Evolutionary conservation across 192 early-diverging fungal species (phyloP), one percentile per base, ranked within the genome.

Genomic region (Chytriomyces sp.): DNA sequence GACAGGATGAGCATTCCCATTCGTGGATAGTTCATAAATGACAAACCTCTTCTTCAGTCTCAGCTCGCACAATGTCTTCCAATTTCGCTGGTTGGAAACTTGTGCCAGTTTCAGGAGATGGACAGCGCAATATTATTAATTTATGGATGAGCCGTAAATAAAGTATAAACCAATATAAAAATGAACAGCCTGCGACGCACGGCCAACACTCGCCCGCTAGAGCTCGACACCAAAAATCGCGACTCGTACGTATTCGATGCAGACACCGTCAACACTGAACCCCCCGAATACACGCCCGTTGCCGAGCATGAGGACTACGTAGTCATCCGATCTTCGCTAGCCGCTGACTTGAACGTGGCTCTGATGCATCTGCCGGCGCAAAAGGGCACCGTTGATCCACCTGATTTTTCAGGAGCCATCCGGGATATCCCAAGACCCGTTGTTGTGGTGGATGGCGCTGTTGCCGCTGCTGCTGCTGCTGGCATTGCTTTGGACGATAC

Each of bases 361-460:
- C 2, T 59, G 53, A 45, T 69, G 20, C 48, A 6, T 11, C 10
- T 50, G 7, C 11, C 48, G 18, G 65, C 76, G 24, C 9, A 10
- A 18, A 18, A 24, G 20, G 60, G 23, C 7, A 45, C 60, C 10
- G 16, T 10, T 20, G 72, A 18, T n/a, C 43, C 24, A n/a, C 16
- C 45, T 3, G 74, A 76, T 35, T 50, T 57, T 45, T 44, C 13
- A 6, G 71, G 60, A 13, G 45, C 45, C 59, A 73, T 73, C 59
- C 24, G 20, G n/a, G 71, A 73, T 46, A 73, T 73, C 11, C 71
- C 71, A 59, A 53, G 71, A 43, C 71, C 67, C 50, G 26, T 69
- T 7, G 76, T 69, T 7, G 67, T 50, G 28, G 57, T 77, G 7
- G 76, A 43, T 43, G 75, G 23, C 10, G 43, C n/a, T 13, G 67